A percentile compares a stretch with the other conserved stretches of the same genome.
phyloP scores from a whole-genome alignment of 768 basidiomycete genomes.

The Mycena galericulata region DNA sequence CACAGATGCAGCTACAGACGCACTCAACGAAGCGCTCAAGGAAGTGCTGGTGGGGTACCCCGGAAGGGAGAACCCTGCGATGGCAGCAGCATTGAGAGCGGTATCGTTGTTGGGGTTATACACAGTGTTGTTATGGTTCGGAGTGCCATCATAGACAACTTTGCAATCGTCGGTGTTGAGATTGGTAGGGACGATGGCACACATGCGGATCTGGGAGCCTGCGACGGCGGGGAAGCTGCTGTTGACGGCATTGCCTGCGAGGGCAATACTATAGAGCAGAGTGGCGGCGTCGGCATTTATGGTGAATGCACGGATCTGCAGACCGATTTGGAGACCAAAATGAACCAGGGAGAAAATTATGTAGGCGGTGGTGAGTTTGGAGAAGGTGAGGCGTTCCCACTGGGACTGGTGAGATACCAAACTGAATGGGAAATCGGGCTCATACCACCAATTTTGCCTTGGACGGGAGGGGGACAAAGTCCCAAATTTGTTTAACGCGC shows the following conservation, averaged over 20 bases:
- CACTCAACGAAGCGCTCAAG: conserved; percentile 14
- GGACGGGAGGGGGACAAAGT: conserved; percentile 49
- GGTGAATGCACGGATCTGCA: conserved; percentile 76
- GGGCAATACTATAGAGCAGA: conserved; percentile 63
- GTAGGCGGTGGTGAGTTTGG: conserved; percentile 73
- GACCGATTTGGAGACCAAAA: conserved; percentile 73
- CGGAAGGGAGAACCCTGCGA: conserved; percentile 4
- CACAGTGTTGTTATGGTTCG: conserved; percentile 35
- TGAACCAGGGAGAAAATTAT: conserved; percentile 75
- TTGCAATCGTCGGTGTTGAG: conserved; percentile 57
- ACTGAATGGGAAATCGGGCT: conserved; percentile 33
- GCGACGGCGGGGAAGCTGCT: conserved; percentile 65
- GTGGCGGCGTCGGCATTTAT: conserved; percentile 70
- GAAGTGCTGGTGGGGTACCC: conserved; percentile 3
- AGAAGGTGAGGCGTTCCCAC: conserved; percentile 80
- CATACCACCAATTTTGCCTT: conserved; percentile 62
- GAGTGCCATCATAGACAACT: conserved; percentile 66
- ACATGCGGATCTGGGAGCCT: conserved; percentile 65
- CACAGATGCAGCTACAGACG: conserved; percentile 22
- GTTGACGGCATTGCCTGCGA: conserved; percentile 60
- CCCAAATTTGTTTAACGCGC: conserved; percentile 55
- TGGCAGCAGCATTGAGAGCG: conserved; percentile 13
- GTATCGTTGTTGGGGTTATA: background rate
- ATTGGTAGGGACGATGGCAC: conserved; percentile 62
- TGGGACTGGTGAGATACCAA: conserved; percentile 39